Conservation (phyloP, 495 filamentous ascomycete genomes). For the Parathielavia appendiculata region DNA sequence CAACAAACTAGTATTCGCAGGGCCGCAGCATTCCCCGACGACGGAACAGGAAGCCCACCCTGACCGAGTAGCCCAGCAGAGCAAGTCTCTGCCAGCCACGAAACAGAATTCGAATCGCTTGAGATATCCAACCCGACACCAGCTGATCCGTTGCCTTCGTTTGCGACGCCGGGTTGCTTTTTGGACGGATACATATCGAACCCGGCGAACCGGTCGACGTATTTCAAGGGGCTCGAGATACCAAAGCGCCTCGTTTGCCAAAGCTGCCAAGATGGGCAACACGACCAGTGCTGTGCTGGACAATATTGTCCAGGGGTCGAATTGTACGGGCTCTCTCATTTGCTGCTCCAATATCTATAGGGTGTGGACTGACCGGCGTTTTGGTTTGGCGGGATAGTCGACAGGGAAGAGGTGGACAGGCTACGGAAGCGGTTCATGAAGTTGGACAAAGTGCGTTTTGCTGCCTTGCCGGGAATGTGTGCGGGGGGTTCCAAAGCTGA, state of each 20-base stretch:
- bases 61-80: too few relatives aligned
- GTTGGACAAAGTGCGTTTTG: slow-evolving; percentile 74
- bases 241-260: not conserved
- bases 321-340: slow-evolving; percentile 56
- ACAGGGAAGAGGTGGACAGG: slow-evolving; percentile 92
- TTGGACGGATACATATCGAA: too few relatives aligned
- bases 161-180: too few relatives aligned
- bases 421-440: slow-evolving; percentile 98
- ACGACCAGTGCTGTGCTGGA: slow-evolving; percentile 80
- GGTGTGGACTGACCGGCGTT: slow-evolving; percentile 5
- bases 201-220: too few relatives aligned
- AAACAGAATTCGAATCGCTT: too few relatives aligned
- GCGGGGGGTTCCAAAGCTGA: not conserved
- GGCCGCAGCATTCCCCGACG: too few relatives aligned
- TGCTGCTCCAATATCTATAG: not conserved
- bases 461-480: not conserved
- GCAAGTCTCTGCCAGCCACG: too few relatives aligned
- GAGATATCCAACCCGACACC: too few relatives aligned
- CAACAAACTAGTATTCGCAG: not conserved
- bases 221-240: not conserved
- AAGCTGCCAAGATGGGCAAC: slow-evolving; percentile 65
- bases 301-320: slow-evolving; percentile 90
- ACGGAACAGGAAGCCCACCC: too few relatives aligned
- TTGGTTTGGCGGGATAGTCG: slow-evolving; percentile 55
- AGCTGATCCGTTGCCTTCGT: too few relatives aligned